These are phyloP conservation scores for Rutstroemia sp. DNA, from an alignment of 2,329 filamentous ascomycete species.

Conservation along the genomic window DNA sequence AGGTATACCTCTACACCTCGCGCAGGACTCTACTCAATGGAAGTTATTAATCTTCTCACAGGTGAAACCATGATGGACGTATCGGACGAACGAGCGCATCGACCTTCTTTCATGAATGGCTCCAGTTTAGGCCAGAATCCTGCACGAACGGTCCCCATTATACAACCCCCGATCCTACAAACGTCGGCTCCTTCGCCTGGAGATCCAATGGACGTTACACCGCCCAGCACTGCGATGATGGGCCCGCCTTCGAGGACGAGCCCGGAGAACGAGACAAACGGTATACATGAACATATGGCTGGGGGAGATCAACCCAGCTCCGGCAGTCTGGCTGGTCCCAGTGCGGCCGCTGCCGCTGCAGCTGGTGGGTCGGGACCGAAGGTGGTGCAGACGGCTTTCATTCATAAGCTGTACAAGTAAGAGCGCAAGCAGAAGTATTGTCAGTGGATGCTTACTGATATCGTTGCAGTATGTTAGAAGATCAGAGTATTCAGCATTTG, in stretches of 20 bases:
- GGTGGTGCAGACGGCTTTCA: slow-evolving; percentile 96
- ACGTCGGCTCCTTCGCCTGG: slow-evolving; percentile 51
- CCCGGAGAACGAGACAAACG: slow-evolving; percentile 29
- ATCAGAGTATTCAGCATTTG: slow-evolving; percentile 83
- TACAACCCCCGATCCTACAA: slow-evolving; percentile 48
- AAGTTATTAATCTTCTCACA: slow-evolving; percentile 7
- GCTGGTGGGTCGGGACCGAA: slow-evolving; percentile 82
- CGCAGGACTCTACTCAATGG: not conserved
- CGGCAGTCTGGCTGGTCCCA: slow-evolving; percentile 26
- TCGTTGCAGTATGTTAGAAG: slow-evolving; percentile 79
- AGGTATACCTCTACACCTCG: no score
- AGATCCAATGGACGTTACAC: slow-evolving; percentile 56
- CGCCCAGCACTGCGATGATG: slow-evolving; percentile 37
- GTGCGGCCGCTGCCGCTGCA: slow-evolving; percentile 41
- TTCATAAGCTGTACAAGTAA: slow-evolving; percentile 98
- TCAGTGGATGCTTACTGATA: slow-evolving; percentile 12
- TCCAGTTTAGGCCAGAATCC: slow-evolving; percentile 19
- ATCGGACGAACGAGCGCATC: slow-evolving; percentile 26
- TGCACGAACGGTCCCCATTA: slow-evolving; percentile 45
- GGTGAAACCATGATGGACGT: slow-evolving; percentile 27
- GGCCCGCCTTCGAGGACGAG: slow-evolving; percentile 27
- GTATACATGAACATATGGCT: slow-evolving; percentile 25
- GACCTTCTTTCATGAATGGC: slow-evolving; percentile 22
- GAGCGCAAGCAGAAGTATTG: slow-evolving; percentile 27
- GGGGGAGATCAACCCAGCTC: slow-evolving; percentile 32